phyloP scores from a whole-genome alignment of 75 land plant genomes.

The Sequoiadendron giganteum region DNA sequence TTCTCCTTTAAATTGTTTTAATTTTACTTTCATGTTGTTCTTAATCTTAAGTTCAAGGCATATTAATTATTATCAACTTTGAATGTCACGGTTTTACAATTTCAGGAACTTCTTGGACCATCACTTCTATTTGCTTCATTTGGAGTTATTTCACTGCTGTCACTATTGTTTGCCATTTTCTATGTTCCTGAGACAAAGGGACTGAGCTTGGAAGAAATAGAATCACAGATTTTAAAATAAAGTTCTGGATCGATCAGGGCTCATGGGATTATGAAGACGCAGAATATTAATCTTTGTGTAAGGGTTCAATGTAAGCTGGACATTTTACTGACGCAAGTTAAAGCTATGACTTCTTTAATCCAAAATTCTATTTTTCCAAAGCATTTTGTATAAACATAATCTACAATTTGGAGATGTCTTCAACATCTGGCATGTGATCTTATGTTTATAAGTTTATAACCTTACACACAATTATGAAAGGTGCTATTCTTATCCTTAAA shows the following conservation, averaged over 20 bases:
- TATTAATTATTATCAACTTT: background rate
- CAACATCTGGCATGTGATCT: background rate
- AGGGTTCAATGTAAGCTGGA: background rate
- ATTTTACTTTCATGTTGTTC: background rate
- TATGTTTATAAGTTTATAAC: background rate
- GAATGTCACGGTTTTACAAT: background rate
- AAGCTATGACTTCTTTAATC: background rate
- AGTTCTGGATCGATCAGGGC: background rate
- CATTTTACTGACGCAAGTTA: background rate
- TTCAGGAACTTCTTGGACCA: conserved; percentile 79
- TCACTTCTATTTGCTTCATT: conserved; percentile 67
- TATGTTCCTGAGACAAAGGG: conserved; percentile 94
- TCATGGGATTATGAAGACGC: background rate
- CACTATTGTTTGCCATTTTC: conserved; percentile 57
- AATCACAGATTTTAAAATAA: conserved; percentile 70
- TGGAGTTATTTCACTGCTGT: conserved; percentile 58
- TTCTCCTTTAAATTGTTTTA: background rate
- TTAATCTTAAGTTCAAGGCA: background rate
- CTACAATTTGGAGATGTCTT: background rate
- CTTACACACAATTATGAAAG: background rate
- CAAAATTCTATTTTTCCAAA: background rate
- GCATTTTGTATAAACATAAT: background rate
- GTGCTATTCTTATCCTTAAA: background rate
- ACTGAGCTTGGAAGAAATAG: conserved; percentile 89
- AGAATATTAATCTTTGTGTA: background rate